These are phyloP conservation scores for Hymenoscyphus fructigenus DNA, from an alignment of 2,329 filamentous ascomycete species.

Conservation along the genomic window DNA sequence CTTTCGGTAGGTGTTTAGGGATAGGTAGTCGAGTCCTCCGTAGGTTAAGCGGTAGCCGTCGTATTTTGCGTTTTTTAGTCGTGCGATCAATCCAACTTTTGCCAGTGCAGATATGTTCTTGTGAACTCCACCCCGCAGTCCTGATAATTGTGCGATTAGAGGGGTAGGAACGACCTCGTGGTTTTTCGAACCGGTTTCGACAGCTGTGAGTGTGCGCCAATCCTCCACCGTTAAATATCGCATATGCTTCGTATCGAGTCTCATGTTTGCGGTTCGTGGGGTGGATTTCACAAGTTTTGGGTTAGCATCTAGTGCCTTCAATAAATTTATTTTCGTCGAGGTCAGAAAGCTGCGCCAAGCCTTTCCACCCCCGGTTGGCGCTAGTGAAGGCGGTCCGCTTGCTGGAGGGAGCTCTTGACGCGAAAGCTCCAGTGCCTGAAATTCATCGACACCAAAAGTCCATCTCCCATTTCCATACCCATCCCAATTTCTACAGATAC, in stretches of 20 bases:
- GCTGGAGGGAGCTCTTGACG: constrained; percentile 31
- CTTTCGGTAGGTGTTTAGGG: constrained; percentile 83
- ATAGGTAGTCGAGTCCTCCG: constrained; percentile 95
- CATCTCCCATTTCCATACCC: neutral
- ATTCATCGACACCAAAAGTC: constrained; percentile 15
- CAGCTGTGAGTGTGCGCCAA: constrained; percentile 91
- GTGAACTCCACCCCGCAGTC: constrained; percentile 80
- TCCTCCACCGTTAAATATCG: constrained; percentile 91
- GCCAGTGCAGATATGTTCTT: constrained; percentile 86
- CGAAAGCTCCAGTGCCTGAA: constrained; percentile 35
- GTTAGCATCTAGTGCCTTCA: neutral
- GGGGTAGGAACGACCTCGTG: constrained; percentile 94
- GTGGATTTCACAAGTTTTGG: neutral
- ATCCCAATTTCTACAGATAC: neutral
- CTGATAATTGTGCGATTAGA: constrained; percentile 80
- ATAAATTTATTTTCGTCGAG: neutral
- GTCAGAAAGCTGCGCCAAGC: neutral
- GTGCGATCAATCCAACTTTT: constrained; percentile 87
- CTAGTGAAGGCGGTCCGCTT: constrained; percentile 22
- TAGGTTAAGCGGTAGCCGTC: constrained; percentile 97
- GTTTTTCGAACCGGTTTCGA: constrained; percentile 91
- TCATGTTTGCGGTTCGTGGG: constrained; percentile 58
- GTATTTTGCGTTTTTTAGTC: constrained; percentile 93
- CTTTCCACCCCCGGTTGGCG: constrained; percentile 21
- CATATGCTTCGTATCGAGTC: constrained; percentile 89